Percentiles rank a stretch among this genome's conserved stretches.
Conservation (phyloP, 371 early-diverging fungal species). For the Zopfochytrium polystomum region DNA sequence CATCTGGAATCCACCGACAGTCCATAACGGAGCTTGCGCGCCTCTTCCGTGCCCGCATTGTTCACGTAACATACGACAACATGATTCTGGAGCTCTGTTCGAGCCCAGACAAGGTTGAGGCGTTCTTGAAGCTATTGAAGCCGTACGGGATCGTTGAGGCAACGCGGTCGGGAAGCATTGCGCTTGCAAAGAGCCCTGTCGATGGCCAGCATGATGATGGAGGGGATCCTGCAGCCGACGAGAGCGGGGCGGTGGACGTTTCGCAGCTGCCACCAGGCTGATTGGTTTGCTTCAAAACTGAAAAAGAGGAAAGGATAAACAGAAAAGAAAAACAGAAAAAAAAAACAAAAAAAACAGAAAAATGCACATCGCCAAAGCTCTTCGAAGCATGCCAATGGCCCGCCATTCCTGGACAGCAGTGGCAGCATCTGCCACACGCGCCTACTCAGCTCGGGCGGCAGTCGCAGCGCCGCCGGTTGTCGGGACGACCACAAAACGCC, state of each 20-base stretch:
- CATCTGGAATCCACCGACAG: constrained; percentile 75
- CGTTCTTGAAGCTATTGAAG: constrained; percentile 85
- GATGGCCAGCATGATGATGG: constrained; percentile 66
- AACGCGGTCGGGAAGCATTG: constrained; percentile 91
- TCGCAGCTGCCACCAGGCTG: constrained; percentile 91
- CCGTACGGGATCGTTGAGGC: constrained; percentile 95
- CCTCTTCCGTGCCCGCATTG: constrained; percentile 83
- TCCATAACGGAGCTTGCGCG: constrained; percentile 77
- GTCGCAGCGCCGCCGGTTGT: too few relatives aligned
- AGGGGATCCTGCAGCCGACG: constrained; percentile 48
- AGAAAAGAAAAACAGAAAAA: too few relatives aligned
- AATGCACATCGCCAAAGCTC: not conserved
- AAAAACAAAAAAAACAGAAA: constrained; percentile 5
- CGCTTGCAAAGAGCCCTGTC: constrained; percentile 85
- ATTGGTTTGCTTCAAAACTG: too few relatives aligned
- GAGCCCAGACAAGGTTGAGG: constrained; percentile 79
- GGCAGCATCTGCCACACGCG: too few relatives aligned
- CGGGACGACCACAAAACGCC: too few relatives aligned
- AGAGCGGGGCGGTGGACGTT: constrained; percentile 67
- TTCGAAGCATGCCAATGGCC: too few relatives aligned
- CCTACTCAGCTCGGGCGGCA: too few relatives aligned
- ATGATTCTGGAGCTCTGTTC: constrained; percentile 84
- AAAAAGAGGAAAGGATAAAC: too few relatives aligned
- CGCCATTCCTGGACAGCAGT: too few relatives aligned
- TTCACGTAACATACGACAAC: constrained; percentile 82